These are phyloP conservation scores for Sporormia fimetaria DNA, from an alignment of 495 filamentous ascomycete species.

Conservation along the genomic window DNA sequence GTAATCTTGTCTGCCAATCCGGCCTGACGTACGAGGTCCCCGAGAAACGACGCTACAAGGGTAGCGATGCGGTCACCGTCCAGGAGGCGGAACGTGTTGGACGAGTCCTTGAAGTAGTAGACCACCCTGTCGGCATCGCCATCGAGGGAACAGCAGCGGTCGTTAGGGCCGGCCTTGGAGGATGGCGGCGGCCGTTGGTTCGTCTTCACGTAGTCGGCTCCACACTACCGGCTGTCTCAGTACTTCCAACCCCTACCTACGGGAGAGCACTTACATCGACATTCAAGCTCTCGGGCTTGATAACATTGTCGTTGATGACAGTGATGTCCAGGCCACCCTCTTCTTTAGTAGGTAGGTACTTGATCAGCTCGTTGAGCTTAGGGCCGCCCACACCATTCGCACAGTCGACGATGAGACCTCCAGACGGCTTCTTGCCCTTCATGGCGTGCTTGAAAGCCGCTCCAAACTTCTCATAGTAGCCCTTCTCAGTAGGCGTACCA, in stretches of 20 bases:
- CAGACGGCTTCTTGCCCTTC: constrained; percentile 51
- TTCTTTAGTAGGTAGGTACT: constrained; percentile 59
- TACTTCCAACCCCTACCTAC: neutral
- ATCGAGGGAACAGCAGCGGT: constrained; percentile 83
- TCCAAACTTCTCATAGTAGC: constrained; percentile 88
- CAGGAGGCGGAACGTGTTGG: constrained; percentile 73
- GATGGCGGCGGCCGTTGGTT: constrained; percentile 81
- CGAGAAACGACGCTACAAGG: constrained; percentile 85
- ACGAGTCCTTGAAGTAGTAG: constrained; percentile 83
- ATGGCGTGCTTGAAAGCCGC: constrained; percentile 69
- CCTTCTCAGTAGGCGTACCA: constrained; percentile 74
- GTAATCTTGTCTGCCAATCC: constrained; percentile 68
- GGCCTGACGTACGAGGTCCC: constrained; percentile 68
- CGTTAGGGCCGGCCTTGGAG: constrained; percentile 60
- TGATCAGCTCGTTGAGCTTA: constrained; percentile 77
- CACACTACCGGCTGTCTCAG: constrained; percentile 48
- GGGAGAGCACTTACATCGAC: constrained; percentile 50
- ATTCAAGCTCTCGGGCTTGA: constrained; percentile 79
- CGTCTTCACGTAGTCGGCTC: constrained; percentile 95
- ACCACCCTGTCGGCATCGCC: constrained; percentile 92
- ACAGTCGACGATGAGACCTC: constrained; percentile 76
- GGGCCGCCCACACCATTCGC: constrained; percentile 95
- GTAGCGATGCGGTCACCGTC: constrained; percentile 97
- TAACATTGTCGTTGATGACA: constrained; percentile 82
- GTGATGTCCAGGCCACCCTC: constrained; percentile 62